A percentile compares a stretch with the other conserved stretches of the same genome.
Evolutionary conservation across 2,329 filamentous ascomycete species (phyloP).

Genomic region (Aspergillus melleus): DNA sequence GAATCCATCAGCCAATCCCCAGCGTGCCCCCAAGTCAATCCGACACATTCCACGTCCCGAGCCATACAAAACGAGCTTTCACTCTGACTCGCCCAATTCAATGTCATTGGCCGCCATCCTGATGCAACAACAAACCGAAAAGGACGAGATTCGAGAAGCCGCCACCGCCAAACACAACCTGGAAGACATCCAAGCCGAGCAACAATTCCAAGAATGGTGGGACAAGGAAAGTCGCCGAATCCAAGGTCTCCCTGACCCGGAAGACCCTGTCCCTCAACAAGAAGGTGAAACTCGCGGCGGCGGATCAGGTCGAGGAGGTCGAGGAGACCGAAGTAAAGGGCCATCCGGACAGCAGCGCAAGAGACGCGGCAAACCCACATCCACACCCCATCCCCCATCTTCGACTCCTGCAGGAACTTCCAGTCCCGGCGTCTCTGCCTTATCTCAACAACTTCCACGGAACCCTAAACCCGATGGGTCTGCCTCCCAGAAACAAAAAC

Average conservation of each 20-base stretch:
- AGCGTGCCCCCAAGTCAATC: constrained; percentile 40
- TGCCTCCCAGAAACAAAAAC: constrained; percentile 9
- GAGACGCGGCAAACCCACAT: constrained; percentile 12
- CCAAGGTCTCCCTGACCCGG: constrained; percentile 32
- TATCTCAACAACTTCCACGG: constrained; percentile 12
- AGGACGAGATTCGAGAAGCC: constrained; percentile 77
- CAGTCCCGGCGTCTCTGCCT: constrained; percentile 4
- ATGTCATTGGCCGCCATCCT: constrained; percentile 87
- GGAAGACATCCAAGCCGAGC: constrained; percentile 93
- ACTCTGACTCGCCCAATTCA: constrained; percentile 62
- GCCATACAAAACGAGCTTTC: constrained; percentile 26
- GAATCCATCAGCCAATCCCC: constrained; percentile 22
- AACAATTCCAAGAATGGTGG: constrained; percentile 79
- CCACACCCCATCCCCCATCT: not conserved
- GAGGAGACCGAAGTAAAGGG: constrained; percentile 2
- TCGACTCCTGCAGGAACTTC: not conserved
- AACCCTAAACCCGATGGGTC: not conserved
- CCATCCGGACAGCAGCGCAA: constrained; percentile 13
- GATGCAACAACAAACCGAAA: constrained; percentile 79
- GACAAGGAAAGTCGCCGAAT: constrained; percentile 41
- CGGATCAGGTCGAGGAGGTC: constrained; percentile 7
- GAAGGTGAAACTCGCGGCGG: constrained; percentile 2
- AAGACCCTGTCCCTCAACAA: constrained; percentile 13
- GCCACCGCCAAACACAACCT: constrained; percentile 78
- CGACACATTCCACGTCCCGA: constrained; percentile 51